These are phyloP conservation scores for Barnettozyma botsteinii DNA, from an alignment of 805 yeast genomes.

Conservation along the genomic window DNA sequence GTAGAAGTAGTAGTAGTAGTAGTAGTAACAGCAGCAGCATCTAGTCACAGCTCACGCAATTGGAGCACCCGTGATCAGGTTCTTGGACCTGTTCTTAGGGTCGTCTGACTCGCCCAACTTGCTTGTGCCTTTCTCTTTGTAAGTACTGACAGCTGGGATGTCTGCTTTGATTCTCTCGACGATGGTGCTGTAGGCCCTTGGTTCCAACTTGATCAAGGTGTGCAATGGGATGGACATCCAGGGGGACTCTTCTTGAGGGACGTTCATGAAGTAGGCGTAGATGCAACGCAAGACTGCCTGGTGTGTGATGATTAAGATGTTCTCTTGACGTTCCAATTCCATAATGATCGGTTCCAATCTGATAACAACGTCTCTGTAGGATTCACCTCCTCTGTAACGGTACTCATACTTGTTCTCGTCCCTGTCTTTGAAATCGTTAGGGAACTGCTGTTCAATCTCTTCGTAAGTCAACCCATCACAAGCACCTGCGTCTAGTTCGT, in stretches of 20 bases:
- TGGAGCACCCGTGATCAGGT: slow-evolving; percentile 26
- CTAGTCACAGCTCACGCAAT: neutral
- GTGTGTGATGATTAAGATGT: slow-evolving; percentile 91
- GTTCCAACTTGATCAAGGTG: slow-evolving; percentile 88
- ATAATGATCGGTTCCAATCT: slow-evolving; percentile 95
- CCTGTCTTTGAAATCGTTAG: slow-evolving; percentile 92
- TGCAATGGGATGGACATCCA: slow-evolving; percentile 99
- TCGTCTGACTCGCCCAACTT: slow-evolving; percentile 35
- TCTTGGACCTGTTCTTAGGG: slow-evolving; percentile 19
- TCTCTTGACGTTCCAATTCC: slow-evolving; percentile 97
- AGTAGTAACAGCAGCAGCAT: neutral
- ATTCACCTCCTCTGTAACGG: slow-evolving; percentile 95
- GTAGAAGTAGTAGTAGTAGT: neutral
- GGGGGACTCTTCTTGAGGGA: slow-evolving; percentile 94
- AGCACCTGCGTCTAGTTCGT: slow-evolving; percentile 95
- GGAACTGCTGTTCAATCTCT: slow-evolving; percentile 77
- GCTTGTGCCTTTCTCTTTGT: slow-evolving; percentile 86
- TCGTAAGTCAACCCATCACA: slow-evolving; percentile 97
- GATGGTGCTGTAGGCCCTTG: slow-evolving; percentile 86
- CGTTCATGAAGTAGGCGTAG: slow-evolving; percentile 97
- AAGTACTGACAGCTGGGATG: slow-evolving; percentile 96
- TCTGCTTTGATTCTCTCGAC: slow-evolving; percentile 91
- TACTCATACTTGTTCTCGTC: slow-evolving; percentile 95
- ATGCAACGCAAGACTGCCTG: slow-evolving; percentile 96
- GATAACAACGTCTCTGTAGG: slow-evolving; percentile 91